A percentile compares a stretch with the other conserved stretches of the same genome.
Conservation (phyloP, 495 filamentous ascomycete species). For the Penicillium argentinense region DNA sequence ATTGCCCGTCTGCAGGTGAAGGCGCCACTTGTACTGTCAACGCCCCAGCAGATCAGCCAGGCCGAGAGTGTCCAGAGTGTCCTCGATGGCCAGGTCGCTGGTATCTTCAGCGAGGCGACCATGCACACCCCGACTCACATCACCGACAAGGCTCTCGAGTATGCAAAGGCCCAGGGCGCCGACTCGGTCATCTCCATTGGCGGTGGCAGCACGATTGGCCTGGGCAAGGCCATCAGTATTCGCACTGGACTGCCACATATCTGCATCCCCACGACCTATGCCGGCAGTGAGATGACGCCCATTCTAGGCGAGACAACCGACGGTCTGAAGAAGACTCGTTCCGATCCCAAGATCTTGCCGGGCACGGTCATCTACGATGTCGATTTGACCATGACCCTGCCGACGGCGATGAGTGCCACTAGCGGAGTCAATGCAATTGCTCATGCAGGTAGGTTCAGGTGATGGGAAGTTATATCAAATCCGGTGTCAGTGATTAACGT, state of each 20-base stretch:
- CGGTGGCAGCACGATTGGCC: constrained; percentile 64
- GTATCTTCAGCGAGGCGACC: constrained; percentile 61
- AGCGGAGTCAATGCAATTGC: constrained; percentile 72
- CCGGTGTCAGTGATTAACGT: too few relatives aligned
- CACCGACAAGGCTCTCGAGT: constrained; percentile 59
- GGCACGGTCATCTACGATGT: constrained; percentile 70
- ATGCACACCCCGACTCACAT: constrained; percentile 69
- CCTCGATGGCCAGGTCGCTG: constrained; percentile 51
- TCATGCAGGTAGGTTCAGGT: constrained; percentile 50
- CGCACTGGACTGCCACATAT: constrained; percentile 64
- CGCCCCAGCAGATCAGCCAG: constrained; percentile 54
- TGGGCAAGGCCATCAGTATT: constrained; percentile 67
- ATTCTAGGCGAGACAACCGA: constrained; percentile 66
- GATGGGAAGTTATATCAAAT: too few relatives aligned
- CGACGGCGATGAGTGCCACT: constrained; percentile 56
- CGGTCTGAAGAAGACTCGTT: constrained; percentile 63
- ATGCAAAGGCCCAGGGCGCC: constrained; percentile 45
- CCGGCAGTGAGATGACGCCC: constrained; percentile 68
- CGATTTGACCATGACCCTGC: constrained; percentile 65
- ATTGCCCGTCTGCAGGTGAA: constrained; percentile 54
- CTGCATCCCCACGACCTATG: constrained; percentile 69
- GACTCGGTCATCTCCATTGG: constrained; percentile 62
- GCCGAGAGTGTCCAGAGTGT: constrained; percentile 50
- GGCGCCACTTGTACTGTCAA: constrained; percentile 58
- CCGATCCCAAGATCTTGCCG: constrained; percentile 64